Percentiles rank a stretch among this genome's conserved stretches.
phyloP scores from a whole-genome alignment of 805 yeast genomes.

The Wickerhamiella parazyma region DNA sequence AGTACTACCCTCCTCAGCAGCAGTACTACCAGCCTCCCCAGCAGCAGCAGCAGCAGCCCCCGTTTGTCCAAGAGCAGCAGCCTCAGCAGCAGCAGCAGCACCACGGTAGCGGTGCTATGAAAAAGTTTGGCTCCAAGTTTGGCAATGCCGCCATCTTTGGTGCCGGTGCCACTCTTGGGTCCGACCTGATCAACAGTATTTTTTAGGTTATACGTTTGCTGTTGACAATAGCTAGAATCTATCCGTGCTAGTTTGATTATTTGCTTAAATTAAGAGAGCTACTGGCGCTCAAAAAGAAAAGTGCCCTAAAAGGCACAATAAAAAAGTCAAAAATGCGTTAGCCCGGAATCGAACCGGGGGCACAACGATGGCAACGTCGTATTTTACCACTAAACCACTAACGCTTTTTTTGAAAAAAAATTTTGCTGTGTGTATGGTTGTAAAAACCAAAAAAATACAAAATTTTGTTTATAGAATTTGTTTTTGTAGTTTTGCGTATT shows the following conservation, averaged over 20 bases:
- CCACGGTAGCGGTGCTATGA: conserved; percentile 9
- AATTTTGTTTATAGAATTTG: too few species aligned
- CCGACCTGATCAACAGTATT: conserved; percentile 46
- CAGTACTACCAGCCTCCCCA: conserved; percentile 20
- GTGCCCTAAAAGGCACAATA: background rate
- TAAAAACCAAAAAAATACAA: too few species aligned
- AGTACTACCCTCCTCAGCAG: conserved; percentile 21
- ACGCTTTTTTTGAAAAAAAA: conserved; percentile 6
- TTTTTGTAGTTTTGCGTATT: too few species aligned
- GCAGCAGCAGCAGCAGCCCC: conserved; percentile 16
- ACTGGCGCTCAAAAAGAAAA: too few species aligned
- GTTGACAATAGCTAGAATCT: too few species aligned
- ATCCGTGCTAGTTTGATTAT: too few species aligned
- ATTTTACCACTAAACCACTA: conserved; percentile 15
- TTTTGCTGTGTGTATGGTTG: too few species aligned
- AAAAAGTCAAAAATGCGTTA: conserved; percentile 1
- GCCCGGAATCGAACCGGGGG: conserved; percentile 11
- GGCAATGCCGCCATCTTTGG: conserved; percentile 87
- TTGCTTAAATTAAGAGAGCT: too few species aligned
- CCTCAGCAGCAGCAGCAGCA: conserved; percentile 14
- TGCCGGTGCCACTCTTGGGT: conserved; percentile 87
- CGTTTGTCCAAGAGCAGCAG: conserved; percentile 12
- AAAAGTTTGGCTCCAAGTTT: conserved; percentile 48
- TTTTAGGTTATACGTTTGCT: conserved; percentile 8
- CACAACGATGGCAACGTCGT: conserved; percentile 13